Evolutionary conservation across 805 yeast species (phyloP).

Genomic region (Metschnikowia bowlesiae): DNA sequence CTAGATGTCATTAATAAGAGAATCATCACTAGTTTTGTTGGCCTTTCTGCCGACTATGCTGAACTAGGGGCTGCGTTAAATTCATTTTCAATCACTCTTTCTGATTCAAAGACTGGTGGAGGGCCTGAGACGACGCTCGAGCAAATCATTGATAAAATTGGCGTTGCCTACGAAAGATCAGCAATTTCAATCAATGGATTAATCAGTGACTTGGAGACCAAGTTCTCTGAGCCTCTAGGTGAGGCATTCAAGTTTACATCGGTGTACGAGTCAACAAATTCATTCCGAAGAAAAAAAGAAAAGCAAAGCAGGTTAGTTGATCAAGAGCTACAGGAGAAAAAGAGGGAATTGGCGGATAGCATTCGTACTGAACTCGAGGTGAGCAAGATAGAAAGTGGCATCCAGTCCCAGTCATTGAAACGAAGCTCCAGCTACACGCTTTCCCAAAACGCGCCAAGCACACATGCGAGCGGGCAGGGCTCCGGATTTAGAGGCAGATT

Average conservation of each 20-base stretch:
- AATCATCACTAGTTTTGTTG: constrained; percentile 50
- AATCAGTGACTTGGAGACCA: constrained; percentile 49
- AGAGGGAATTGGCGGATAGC: constrained; percentile 27
- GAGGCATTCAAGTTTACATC: constrained; percentile 65
- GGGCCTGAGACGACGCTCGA: constrained; percentile 27
- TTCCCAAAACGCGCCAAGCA: constrained; percentile 1
- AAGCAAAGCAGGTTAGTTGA: constrained; percentile 32
- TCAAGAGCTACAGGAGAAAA: constrained; percentile 29
- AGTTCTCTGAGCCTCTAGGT: constrained; percentile 63
- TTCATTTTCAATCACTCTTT: constrained; percentile 47
- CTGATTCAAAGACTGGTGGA: constrained; percentile 24
- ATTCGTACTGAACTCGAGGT: constrained; percentile 29
- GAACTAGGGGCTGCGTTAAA: constrained; percentile 65
- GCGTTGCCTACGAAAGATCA: constrained; percentile 77
- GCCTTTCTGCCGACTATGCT: constrained; percentile 60
- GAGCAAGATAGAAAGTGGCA: constrained; percentile 22
- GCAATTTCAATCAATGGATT: constrained; percentile 50
- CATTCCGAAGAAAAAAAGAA: constrained; percentile 47
- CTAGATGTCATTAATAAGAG: constrained; percentile 57
- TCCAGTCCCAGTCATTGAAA: constrained; percentile 19
- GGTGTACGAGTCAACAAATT: constrained; percentile 53
- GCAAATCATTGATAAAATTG: constrained; percentile 63
- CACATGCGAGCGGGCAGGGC: constrained; percentile 1
- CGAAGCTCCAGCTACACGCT: constrained; percentile 19
- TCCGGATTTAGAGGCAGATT: constrained; percentile 34